A percentile compares a stretch with the other conserved stretches of the same genome.
These are phyloP conservation scores for Dorcoceras hygrometricum DNA, from an alignment of 257 asterid species.

Conservation along the genomic window DNA sequence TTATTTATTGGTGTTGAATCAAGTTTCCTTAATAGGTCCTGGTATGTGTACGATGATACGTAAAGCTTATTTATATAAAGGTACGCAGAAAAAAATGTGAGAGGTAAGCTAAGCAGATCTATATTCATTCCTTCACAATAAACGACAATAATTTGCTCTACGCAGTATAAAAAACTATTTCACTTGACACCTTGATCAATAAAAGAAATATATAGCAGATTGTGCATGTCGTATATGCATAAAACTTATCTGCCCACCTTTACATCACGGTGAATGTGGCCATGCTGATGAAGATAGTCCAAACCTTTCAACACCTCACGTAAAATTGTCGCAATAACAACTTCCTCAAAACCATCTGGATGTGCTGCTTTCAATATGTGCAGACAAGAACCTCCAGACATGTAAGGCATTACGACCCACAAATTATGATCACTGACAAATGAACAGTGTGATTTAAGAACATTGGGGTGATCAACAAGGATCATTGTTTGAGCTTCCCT, in stretches of 20 bases:
- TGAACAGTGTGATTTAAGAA: constrained; percentile 92
- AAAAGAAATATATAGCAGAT: constrained; percentile 1
- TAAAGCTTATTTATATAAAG: neutral
- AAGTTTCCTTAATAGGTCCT: neutral
- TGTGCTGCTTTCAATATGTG: constrained; percentile 84
- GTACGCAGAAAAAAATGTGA: neutral
- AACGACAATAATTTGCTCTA: constrained; percentile 5
- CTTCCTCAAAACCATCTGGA: constrained; percentile 96
- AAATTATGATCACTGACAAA: constrained; percentile 84
- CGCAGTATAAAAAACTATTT: constrained; percentile 2
- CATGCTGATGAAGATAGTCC: constrained; percentile 96
- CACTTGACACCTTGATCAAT: constrained; percentile 10
- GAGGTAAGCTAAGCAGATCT: neutral
- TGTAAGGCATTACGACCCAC: constrained; percentile 98
- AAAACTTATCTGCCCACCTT: constrained; percentile 55
- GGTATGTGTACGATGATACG: too few species aligned
- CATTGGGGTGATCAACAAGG: constrained; percentile 91
- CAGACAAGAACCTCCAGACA: constrained; percentile 97
- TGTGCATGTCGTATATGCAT: constrained; percentile 13
- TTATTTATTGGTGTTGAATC: constrained; percentile 11
- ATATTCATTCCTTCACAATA: constrained; percentile 4
- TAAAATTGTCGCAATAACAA: constrained; percentile 81
- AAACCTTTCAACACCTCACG: constrained; percentile 90
- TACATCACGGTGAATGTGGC: constrained; percentile 96
- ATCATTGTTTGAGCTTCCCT: constrained; percentile 98